Conservation (phyloP, 768 basidiomycete genomes). For the Lentinula sp. region DNA sequence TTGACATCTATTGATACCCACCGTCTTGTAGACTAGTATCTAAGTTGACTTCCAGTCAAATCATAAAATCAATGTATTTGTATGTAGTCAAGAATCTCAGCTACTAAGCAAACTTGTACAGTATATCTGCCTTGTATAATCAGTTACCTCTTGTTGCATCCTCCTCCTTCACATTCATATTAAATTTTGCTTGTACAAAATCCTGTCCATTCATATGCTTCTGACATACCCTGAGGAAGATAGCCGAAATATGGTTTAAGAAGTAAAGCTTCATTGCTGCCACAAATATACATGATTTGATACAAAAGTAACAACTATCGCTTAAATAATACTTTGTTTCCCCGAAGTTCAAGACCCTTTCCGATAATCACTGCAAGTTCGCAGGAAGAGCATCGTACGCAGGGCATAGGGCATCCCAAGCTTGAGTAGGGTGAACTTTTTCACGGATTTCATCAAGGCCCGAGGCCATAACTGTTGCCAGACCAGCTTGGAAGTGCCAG, state of each 20-base stretch:
- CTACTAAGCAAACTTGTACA: background rate
- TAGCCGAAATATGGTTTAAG: too few species aligned
- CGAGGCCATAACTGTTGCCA: constrained; percentile 33
- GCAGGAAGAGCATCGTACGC: constrained; percentile 12
- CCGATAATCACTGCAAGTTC: background rate
- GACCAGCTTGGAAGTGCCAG: constrained; percentile 36
- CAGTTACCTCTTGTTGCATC: too few species aligned
- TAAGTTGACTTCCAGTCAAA: background rate
- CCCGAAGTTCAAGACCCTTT: background rate
- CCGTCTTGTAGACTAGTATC: background rate
- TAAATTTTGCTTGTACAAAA: too few species aligned
- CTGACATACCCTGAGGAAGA: too few species aligned
- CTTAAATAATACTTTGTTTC: background rate
- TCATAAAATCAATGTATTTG: background rate
- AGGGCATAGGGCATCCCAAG: constrained; percentile 21
- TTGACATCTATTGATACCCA: too few species aligned
- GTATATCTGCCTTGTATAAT: too few species aligned
- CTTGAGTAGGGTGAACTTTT: constrained; percentile 12
- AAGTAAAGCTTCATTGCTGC: background rate
- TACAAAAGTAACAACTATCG: background rate
- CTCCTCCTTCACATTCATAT: too few species aligned
- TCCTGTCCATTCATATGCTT: too few species aligned
- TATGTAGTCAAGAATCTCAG: background rate
- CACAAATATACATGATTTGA: background rate
- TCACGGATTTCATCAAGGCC: constrained; percentile 16